Conservation (phyloP, 768 basidiomycete species). For the Tremella mesenterica region DNA sequence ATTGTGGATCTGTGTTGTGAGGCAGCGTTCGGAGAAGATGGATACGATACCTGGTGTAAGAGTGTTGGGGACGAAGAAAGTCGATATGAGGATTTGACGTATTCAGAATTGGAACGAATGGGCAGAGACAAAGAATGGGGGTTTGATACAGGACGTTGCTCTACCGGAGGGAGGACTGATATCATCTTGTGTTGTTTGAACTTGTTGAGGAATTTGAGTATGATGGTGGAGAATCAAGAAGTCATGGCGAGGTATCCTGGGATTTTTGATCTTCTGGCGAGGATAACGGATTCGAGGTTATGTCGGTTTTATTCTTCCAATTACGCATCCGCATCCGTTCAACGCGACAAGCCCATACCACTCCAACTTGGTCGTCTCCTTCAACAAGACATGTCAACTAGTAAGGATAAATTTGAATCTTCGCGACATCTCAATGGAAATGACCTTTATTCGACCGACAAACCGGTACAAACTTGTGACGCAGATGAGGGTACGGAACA, state of each 20-base stretch:
- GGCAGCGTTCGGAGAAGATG: constrained; percentile 54
- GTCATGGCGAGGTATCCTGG: constrained; percentile 60
- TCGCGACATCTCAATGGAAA: too few species aligned
- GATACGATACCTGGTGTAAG: constrained; percentile 35
- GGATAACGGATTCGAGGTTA: constrained; percentile 53
- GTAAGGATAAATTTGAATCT: too few species aligned
- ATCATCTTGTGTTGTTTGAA: constrained; percentile 62
- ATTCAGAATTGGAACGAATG: constrained; percentile 55
- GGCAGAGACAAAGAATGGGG: constrained; percentile 49
- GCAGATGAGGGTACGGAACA: background rate
- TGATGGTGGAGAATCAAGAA: constrained; percentile 60
- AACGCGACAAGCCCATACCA: too few species aligned
- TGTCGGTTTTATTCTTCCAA: too few species aligned
- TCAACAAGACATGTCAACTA: background rate
- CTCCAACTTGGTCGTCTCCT: too few species aligned
- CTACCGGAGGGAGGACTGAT: constrained; percentile 60
- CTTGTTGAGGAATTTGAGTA: constrained; percentile 79
- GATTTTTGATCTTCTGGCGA: constrained; percentile 59
- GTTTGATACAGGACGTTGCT: constrained; percentile 31
- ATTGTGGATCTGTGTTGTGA: constrained; percentile 79
- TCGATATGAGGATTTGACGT: constrained; percentile 46
- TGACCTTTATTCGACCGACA: too few species aligned
- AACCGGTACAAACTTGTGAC: constrained; percentile 1
- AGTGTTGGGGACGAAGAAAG: constrained; percentile 13
- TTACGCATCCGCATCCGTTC: too few species aligned